Percentiles rank a stretch among this genome's conserved stretches.
phyloP scores from a whole-genome alignment of 2,329 filamentous ascomycete genomes.

The Metarhizium album region DNA sequence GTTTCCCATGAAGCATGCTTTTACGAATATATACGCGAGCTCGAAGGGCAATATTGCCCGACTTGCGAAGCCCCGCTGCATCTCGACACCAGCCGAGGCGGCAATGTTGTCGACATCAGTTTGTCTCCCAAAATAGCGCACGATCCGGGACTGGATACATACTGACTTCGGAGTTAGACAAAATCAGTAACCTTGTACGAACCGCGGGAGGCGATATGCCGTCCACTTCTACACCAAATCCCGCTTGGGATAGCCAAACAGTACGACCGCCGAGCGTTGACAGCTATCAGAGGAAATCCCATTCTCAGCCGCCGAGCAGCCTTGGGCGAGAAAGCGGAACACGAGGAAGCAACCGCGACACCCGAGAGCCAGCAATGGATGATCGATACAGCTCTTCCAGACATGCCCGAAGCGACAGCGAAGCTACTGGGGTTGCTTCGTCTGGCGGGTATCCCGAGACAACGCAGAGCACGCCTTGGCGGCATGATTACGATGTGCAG shows the following conservation, averaged over 20 bases:
- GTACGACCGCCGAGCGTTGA: conserved; percentile 43
- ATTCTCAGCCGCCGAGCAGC: conserved; percentile 20
- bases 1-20: conserved; percentile 98
- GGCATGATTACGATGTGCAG: conserved; percentile 91
- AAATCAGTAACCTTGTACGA: conserved; percentile 86
- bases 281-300: conserved; percentile 25
- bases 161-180: conserved; percentile 56
- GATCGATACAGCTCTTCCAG: conserved; percentile 36
- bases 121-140: conserved; percentile 14
- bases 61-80: conserved; percentile 86
- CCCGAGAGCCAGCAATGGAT: conserved; percentile 33
- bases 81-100: conserved; percentile 83
- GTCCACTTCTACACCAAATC: conserved; percentile 39
- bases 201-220: conserved; percentile 58
- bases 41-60: conserved; percentile 88
- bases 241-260: conserved; percentile 59
- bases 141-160: conserved; percentile 15
- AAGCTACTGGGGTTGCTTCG: conserved; percentile 60
- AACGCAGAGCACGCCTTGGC: conserved; percentile 58
- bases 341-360: conserved; percentile 35
- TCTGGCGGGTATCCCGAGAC: conserved; percentile 73
- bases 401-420: conserved; percentile 72
- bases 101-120: conserved; percentile 90
- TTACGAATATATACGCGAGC: conserved; percentile 94
- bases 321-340: conserved; percentile 21